Conservation (phyloP, 805 yeast genomes). For the Barnettozyma californica region DNA sequence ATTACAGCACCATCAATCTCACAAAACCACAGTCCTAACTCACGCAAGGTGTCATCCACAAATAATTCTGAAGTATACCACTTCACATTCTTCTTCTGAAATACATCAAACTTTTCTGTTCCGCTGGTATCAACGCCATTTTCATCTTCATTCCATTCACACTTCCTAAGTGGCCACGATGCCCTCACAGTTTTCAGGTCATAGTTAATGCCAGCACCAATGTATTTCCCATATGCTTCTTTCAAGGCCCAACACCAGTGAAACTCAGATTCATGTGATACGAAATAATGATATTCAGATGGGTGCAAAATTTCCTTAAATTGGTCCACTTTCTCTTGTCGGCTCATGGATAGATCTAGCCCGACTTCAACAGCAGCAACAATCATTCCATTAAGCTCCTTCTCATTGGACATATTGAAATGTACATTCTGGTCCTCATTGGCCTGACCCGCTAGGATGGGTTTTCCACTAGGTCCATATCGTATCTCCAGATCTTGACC, state of each 20-base stretch:
- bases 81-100: background rate
- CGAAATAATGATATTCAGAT: slow-evolving; percentile 26
- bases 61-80: background rate
- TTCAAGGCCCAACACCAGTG: slow-evolving; percentile 74
- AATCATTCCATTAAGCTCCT: slow-evolving; percentile 41
- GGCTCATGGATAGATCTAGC: slow-evolving; percentile 40
- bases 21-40: background rate
- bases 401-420: slow-evolving; percentile 61
- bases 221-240: slow-evolving; percentile 65
- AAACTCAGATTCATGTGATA: slow-evolving; percentile 30
- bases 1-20: slow-evolving; percentile 1
- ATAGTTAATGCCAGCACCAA: slow-evolving; percentile 54
- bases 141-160: background rate
- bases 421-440: slow-evolving; percentile 18
- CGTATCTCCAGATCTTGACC: slow-evolving; percentile 23
- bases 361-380: slow-evolving; percentile 35
- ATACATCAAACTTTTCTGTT: background rate
- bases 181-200: slow-evolving; percentile 28
- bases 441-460: slow-evolving; percentile 31
- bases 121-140: background rate
- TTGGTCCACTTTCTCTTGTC: slow-evolving; percentile 23
- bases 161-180: slow-evolving; percentile 8
- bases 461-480: slow-evolving; percentile 51
- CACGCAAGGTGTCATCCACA: background rate
- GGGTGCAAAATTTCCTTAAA: slow-evolving; percentile 39